Conservation (phyloP, 2,329 filamentous ascomycete genomes). For the Polytolypa hystricis region DNA sequence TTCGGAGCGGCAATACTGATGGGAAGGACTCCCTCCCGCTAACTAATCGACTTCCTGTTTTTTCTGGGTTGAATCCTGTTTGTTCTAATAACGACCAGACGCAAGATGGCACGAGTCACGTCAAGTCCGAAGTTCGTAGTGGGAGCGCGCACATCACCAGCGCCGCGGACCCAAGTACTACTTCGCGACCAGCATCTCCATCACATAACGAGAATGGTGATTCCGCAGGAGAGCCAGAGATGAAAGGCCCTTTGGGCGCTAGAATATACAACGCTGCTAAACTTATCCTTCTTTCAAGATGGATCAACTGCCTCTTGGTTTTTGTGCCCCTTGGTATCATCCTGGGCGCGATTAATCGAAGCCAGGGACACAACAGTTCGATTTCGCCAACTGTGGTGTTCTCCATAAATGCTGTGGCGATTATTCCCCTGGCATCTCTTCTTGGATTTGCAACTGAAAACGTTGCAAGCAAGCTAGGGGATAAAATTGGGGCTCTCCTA, state of each 20-base stretch:
- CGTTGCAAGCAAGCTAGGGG: conserved; percentile 60
- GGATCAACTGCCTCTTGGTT: conserved; percentile 33
- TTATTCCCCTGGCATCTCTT: conserved; percentile 62
- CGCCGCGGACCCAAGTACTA: too few relatives aligned
- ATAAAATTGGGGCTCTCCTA: conserved; percentile 60
- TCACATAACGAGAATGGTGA: conserved; percentile 40
- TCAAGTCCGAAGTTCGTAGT: conserved; percentile 13
- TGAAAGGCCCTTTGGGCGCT: conserved; percentile 29
- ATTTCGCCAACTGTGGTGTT: conserved; percentile 54
- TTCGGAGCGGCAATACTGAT: conserved; percentile 32
- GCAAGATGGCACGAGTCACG: conserved; percentile 21
- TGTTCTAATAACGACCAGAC: too few relatives aligned
- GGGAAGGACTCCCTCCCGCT: conserved; percentile 16
- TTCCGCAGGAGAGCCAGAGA: conserved; percentile 39
- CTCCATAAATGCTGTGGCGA: conserved; percentile 63
- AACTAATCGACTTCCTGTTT: too few relatives aligned
- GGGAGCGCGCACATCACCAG: too few relatives aligned
- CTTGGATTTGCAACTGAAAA: conserved; percentile 65
- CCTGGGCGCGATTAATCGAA: conserved; percentile 21
- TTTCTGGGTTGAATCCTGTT: too few relatives aligned
- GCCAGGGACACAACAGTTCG: conserved; percentile 12
- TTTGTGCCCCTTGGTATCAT: conserved; percentile 33
- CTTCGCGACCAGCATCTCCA: too few relatives aligned
- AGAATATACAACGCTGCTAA: conserved; percentile 44
- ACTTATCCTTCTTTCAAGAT: conserved; percentile 51